phyloP scores from a whole-genome alignment of 208 protist genomes.

The Angomonas desouzai region DNA sequence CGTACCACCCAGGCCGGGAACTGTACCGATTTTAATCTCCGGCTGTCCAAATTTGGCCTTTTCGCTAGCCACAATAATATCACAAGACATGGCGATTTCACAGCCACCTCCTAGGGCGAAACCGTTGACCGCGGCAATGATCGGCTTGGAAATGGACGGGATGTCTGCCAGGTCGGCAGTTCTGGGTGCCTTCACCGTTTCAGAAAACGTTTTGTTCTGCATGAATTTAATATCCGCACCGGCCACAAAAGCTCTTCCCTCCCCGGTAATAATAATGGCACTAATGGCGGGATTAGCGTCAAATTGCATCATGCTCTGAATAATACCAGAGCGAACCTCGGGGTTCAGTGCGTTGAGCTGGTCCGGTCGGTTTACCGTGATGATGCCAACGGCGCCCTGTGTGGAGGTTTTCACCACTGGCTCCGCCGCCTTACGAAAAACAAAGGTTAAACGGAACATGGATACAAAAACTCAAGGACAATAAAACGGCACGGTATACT shows the following conservation, averaged over 20 bases:
- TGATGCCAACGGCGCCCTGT: constrained; percentile 61
- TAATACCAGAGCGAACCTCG: constrained; percentile 72
- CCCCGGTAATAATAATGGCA: constrained; percentile 92
- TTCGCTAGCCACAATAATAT: constrained; percentile 84
- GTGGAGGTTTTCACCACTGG: constrained; percentile 49
- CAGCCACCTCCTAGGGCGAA: constrained; percentile 90
- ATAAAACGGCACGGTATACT: not conserved
- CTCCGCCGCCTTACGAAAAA: constrained; percentile 37
- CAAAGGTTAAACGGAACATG: constrained; percentile 40
- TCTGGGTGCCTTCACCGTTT: constrained; percentile 72
- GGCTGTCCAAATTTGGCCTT: constrained; percentile 88
- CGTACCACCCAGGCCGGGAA: constrained; percentile 92
- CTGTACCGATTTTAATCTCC: constrained; percentile 92
- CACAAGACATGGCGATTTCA: constrained; percentile 91
- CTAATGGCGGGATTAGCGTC: constrained; percentile 78
- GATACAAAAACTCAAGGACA: not conserved
- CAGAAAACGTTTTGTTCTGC: constrained; percentile 60
- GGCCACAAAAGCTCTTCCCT: constrained; percentile 93
- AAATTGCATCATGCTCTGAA: constrained; percentile 59
- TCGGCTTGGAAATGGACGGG: constrained; percentile 57
- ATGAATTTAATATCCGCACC: constrained; percentile 97
- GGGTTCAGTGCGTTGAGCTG: constrained; percentile 93
- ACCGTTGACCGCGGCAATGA: constrained; percentile 90
- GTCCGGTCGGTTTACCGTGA: constrained; percentile 92
- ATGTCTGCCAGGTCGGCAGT: constrained; percentile 4